phyloP scores from a whole-genome alignment of 805 yeast genomes.

The Lipomyces lipofer region DNA sequence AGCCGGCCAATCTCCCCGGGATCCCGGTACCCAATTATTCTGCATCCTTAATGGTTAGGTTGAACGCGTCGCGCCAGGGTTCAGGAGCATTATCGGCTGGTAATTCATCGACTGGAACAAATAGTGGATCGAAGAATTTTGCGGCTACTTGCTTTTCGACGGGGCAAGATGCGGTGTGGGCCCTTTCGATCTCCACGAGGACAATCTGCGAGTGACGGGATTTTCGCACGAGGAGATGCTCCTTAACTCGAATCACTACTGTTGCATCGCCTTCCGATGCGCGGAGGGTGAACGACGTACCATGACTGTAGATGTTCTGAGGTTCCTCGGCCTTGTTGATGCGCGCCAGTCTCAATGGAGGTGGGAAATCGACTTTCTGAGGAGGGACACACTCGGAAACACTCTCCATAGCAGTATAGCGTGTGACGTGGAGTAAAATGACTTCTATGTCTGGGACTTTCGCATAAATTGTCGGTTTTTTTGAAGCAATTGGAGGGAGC shows the following conservation, averaged over 20 bases:
- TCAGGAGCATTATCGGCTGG: background rate
- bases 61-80: too few species aligned
- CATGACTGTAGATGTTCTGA: background rate
- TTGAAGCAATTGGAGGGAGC: too few species aligned
- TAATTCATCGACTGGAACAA: background rate
- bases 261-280: conserved; percentile 1
- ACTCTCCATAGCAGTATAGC: background rate
- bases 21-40: too few species aligned
- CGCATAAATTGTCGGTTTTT: too few species aligned
- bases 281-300: too few species aligned
- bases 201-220: conserved; percentile 2
- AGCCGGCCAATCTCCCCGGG: too few species aligned
- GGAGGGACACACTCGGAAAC: background rate
- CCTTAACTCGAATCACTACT: background rate
- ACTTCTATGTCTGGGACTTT: too few species aligned
- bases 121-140: background rate
- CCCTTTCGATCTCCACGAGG: background rate
- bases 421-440: too few species aligned
- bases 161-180: background rate
- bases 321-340: background rate
- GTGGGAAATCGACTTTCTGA: background rate
- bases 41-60: too few species aligned
- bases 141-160: background rate
- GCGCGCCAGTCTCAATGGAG: background rate
- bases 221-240: background rate